Evolutionary conservation across 2,329 filamentous ascomycete genomes (phyloP).

Genomic region (Verruconis gallopava): DNA sequence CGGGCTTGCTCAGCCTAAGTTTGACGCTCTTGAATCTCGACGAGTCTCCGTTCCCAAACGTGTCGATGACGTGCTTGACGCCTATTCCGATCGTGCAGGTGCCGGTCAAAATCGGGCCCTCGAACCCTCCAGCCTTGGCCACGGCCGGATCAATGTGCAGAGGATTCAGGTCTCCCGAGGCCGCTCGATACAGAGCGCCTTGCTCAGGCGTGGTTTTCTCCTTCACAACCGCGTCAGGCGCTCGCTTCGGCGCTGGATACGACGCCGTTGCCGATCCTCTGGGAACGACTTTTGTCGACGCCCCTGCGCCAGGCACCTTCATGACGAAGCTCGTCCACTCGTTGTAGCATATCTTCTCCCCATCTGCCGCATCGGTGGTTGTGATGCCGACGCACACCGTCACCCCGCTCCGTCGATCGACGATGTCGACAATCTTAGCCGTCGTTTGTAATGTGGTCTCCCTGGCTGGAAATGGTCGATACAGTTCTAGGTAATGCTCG

Average conservation of each 20-base stretch:
- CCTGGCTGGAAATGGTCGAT: constrained; percentile 76
- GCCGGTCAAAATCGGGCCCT: constrained; percentile 89
- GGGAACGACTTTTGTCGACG: constrained; percentile 61
- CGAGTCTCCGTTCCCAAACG: constrained; percentile 45
- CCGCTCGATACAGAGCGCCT: constrained; percentile 70
- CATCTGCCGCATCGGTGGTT: constrained; percentile 72
- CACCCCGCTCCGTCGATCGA: constrained; percentile 88
- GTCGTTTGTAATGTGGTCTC: constrained; percentile 62
- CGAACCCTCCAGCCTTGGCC: constrained; percentile 90
- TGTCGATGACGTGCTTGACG: constrained; percentile 78
- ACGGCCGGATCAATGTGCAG: constrained; percentile 92
- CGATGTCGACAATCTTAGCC: constrained; percentile 76
- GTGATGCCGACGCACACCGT: constrained; percentile 68
- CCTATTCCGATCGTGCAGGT: constrained; percentile 88
- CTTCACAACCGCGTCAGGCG: constrained; percentile 72
- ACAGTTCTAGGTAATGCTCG: constrained; percentile 94
- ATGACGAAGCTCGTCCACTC: constrained; percentile 88
- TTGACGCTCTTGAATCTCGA: constrained; percentile 68
- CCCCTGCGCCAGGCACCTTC: constrained; percentile 81
- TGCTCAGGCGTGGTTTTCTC: constrained; percentile 81
- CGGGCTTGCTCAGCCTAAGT: constrained; percentile 77
- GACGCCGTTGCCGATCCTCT: constrained; percentile 67
- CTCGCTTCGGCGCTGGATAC: constrained; percentile 64
- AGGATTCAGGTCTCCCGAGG: constrained; percentile 92
- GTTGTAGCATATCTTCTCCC: constrained; percentile 93